Base-by-base conservation (phyloP, 2,329 filamentous ascomycete species). In the Monosporascus ibericus region DNA sequence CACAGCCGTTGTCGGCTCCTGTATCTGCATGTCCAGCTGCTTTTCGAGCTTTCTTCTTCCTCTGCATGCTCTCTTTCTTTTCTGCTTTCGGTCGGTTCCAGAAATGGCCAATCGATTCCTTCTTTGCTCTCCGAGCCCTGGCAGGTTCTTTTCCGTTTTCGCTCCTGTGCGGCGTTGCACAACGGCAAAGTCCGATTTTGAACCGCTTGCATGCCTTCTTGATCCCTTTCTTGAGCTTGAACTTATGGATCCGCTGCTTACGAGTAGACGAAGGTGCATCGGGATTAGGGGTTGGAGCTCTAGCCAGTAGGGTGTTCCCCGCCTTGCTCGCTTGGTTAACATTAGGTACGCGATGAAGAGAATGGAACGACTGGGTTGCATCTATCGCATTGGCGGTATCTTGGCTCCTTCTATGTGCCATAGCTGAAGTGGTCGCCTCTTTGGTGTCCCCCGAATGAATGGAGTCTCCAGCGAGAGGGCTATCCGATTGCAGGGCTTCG, bases 181-280 rank as follows among this genome's bases (percentile, higher is more conserved):
- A 5, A 22, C 54, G 56, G 22, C 55, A 53, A 20, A 63, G 60
- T 8, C 56, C 57, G 15, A 60, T 56, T 34, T 56, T 64, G 7
- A 61, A 60, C 18, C 55, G 56, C 11, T 54, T 54, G 44, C 51
- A 63, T 25, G 59, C 54, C 38, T 58, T 59, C 46, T 58, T 61
- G 3, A 57, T 53, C 63, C 63, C 62, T 44, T 54, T 62, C 37
- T 48, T 53, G 22, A 63, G 27, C 37, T 48, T 53, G 48, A 61
- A 56, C 36, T 58, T 61, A 25, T 61, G 57, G 15, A 61, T 50
- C 11, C 56, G 59, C 30, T 56, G 55, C 1, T 52, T 30, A 6
- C 58, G 5, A 5, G 54, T 57, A 17, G 24, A 46, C 2, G 59
- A 53, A 15, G 61, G 53, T 6, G n/a, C 48, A n/a, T 55, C 55